phyloP scores from a whole-genome alignment of 1,284 basidiomycete species.

The Ceratobasidium sp. region DNA sequence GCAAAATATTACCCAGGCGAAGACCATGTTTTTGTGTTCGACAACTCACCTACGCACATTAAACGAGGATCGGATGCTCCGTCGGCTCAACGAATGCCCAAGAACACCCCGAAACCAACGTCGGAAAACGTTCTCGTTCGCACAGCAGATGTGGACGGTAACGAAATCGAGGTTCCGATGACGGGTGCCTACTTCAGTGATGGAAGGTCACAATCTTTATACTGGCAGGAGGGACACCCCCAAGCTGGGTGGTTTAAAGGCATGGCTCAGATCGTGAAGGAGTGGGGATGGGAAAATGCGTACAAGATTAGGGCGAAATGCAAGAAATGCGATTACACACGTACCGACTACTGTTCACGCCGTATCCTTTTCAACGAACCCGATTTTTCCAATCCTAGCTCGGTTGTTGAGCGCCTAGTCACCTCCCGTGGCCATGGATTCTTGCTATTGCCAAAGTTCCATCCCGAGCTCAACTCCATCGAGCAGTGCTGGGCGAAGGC shows the following conservation, averaged over 20 bases:
- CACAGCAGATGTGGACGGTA: slow-evolving; percentile 51
- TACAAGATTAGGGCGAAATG: slow-evolving; percentile 27
- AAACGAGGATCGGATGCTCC: slow-evolving; percentile 56
- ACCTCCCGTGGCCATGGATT: slow-evolving; percentile 11
- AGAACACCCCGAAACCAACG: background rate
- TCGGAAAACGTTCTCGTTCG: background rate
- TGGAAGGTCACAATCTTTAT: slow-evolving; percentile 53
- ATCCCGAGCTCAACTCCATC: slow-evolving; percentile 47
- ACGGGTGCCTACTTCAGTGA: slow-evolving; percentile 47
- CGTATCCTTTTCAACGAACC: slow-evolving; percentile 33
- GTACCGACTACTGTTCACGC: slow-evolving; percentile 30
- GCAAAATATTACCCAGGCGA: slow-evolving; percentile 54
- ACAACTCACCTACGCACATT: slow-evolving; percentile 60
- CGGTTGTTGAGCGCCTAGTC: slow-evolving; percentile 34
- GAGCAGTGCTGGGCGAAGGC: slow-evolving; percentile 47
- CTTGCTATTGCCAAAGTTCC: slow-evolving; percentile 46
- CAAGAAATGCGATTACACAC: slow-evolving; percentile 11
- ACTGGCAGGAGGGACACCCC: slow-evolving; percentile 55
- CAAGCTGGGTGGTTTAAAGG: slow-evolving; percentile 57
- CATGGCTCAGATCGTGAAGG: slow-evolving; percentile 55
- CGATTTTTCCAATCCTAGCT: slow-evolving; percentile 42
- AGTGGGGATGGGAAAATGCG: slow-evolving; percentile 50
- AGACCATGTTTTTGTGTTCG: slow-evolving; percentile 57
- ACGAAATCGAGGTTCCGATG: background rate
- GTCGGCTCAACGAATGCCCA: slow-evolving; percentile 57